A percentile compares a stretch with the other conserved stretches of the same genome.
These are phyloP conservation scores for Colletotrichum tabaci DNA, from an alignment of 2,329 filamentous ascomycete species.

Conservation along the genomic window DNA sequence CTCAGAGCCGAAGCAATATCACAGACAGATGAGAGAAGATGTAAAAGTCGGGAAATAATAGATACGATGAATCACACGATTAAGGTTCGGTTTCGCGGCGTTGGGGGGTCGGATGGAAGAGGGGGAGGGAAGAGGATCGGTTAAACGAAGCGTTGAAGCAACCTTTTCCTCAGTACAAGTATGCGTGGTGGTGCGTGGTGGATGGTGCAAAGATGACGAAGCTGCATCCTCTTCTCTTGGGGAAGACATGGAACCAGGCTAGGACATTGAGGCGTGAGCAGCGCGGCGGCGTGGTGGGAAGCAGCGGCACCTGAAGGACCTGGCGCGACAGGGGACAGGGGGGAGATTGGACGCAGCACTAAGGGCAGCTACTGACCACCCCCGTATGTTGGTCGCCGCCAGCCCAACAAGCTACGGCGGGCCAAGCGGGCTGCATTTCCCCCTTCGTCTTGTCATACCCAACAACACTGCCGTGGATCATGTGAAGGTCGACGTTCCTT, in stretches of 20 bases:
- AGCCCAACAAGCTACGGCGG: constrained; percentile 38
- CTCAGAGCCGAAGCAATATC: background rate
- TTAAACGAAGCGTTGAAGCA: background rate
- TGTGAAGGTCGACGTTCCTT: constrained; percentile 38
- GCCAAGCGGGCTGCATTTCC: constrained; percentile 7
- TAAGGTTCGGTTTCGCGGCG: constrained; percentile 8
- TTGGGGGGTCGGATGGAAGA: background rate
- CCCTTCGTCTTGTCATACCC: background rate
- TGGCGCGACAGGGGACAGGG: constrained; percentile 26
- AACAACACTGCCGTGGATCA: constrained; percentile 31
- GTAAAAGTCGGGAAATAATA: constrained; percentile 3
- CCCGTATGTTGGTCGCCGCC: constrained; percentile 34
- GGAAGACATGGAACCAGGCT: background rate
- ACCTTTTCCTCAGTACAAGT: constrained; percentile 17
- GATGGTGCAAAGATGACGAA: constrained; percentile 40
- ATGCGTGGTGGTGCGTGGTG: background rate
- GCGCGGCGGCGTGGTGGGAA: background rate
- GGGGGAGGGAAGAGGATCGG: constrained; percentile 1
- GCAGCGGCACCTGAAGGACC: constrained; percentile 6
- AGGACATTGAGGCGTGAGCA: background rate
- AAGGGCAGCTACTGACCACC: constrained; percentile 2
- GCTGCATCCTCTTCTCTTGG: constrained; percentile 21
- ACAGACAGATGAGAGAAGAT: background rate
- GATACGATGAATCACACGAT: constrained; percentile 23
- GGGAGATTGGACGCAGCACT: background rate